phyloP scores from a whole-genome alignment of 148 eudicot genomes.

The Cornus kousa region DNA sequence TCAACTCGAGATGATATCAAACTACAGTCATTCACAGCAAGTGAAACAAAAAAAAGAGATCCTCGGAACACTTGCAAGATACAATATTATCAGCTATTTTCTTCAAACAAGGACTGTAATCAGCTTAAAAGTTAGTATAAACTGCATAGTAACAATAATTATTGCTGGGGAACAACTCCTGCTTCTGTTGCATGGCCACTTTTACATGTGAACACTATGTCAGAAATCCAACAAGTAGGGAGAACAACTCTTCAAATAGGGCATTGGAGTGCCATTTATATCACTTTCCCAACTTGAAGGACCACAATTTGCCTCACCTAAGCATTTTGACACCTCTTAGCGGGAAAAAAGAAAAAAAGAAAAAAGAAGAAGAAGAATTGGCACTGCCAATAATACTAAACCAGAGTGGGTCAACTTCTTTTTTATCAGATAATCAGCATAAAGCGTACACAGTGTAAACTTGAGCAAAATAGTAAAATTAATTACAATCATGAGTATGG shows the following conservation, averaged over 20 bases:
- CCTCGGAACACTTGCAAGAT: background rate
- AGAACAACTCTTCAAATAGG: background rate
- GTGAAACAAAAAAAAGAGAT: background rate
- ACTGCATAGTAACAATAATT: background rate
- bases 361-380: background rate
- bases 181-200: background rate
- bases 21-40: background rate
- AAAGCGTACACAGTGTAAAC: background rate
- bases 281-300: background rate
- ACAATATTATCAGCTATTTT: background rate
- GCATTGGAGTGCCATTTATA: background rate
- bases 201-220: background rate
- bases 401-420: background rate
- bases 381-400: background rate
- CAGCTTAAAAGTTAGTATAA: background rate
- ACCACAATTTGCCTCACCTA: conserved; percentile 6
- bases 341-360: background rate
- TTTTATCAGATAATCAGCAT: background rate
- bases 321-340: background rate
- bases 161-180: conserved; percentile 5
- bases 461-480: background rate
- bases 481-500: background rate
- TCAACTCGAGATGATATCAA: background rate
- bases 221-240: background rate
- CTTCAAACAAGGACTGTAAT: background rate